Evolutionary conservation across 305 asterid species (phyloP).

Genomic region (Plantago lanceolata): DNA sequence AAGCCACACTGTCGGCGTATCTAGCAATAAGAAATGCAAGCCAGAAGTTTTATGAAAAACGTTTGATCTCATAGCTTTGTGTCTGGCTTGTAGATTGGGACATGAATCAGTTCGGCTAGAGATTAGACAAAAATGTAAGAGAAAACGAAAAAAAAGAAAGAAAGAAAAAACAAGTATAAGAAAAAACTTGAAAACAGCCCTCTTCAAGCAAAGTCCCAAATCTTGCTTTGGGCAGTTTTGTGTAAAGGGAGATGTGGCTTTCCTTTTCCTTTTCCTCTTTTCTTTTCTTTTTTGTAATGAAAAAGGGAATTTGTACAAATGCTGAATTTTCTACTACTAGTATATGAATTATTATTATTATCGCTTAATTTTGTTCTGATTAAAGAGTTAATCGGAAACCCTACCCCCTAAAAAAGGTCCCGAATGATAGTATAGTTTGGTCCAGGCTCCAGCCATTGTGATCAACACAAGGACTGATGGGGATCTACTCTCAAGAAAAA

Average conservation of each 20-base stretch:
- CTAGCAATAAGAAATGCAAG: slow-evolving; percentile 45
- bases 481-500: slow-evolving; percentile 32
- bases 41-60: slow-evolving; percentile 24
- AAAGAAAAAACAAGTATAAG: slow-evolving; percentile 11
- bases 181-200: slow-evolving; percentile 43
- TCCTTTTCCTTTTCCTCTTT: slow-evolving; percentile 26
- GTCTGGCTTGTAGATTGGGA: slow-evolving; percentile 25
- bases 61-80: slow-evolving; percentile 6
- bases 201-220: slow-evolving; percentile 49
- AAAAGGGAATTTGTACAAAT: slow-evolving; percentile 33
- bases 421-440: slow-evolving; percentile 28
- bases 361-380: neutral
- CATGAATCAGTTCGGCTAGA: slow-evolving; percentile 30
- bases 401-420: neutral
- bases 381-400: neutral
- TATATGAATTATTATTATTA: slow-evolving; percentile 9
- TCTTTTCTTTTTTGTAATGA: slow-evolving; percentile 14
- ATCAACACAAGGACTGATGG: slow-evolving; percentile 41
- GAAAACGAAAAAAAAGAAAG: no score
- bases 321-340: slow-evolving; percentile 13
- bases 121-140: slow-evolving; percentile 20
- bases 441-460: slow-evolving; percentile 36
- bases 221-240: slow-evolving; percentile 40
- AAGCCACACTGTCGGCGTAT: slow-evolving; percentile 39
- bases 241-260: slow-evolving; percentile 60